These are phyloP conservation scores for Scheffersomyces lignicola DNA, from an alignment of 1,139 yeast genomes.

Conservation along the genomic window DNA sequence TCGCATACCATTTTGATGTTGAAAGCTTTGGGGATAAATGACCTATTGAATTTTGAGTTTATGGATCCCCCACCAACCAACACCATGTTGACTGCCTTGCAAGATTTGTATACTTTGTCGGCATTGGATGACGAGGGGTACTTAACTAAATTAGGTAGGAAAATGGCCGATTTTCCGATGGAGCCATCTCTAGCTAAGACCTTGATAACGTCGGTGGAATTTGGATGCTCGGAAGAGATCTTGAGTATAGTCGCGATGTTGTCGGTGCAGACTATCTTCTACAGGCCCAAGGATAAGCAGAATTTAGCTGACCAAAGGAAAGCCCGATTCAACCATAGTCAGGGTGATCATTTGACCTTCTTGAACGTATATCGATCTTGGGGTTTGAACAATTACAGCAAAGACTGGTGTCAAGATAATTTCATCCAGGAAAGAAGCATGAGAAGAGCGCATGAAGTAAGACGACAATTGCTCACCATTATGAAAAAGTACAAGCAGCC, in stretches of 20 bases:
- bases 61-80: conserved; percentile 92
- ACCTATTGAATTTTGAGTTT: conserved; percentile 76
- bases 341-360: conserved; percentile 86
- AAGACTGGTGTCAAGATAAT: conserved; percentile 79
- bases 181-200: conserved; percentile 90
- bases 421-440: conserved; percentile 80
- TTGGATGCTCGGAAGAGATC: conserved; percentile 79
- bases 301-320: conserved; percentile 73
- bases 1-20: conserved; percentile 84
- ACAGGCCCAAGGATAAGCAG: conserved; percentile 79
- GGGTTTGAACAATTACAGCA: conserved; percentile 61
- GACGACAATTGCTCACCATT: conserved; percentile 65
- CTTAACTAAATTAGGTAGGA: conserved; percentile 71
- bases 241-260: conserved; percentile 88
- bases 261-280: conserved; percentile 81
- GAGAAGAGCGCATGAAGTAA: conserved; percentile 75
- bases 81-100: conserved; percentile 75
- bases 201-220: conserved; percentile 69
- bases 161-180: conserved; percentile 94
- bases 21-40: conserved; percentile 93
- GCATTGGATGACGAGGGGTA: conserved; percentile 82
- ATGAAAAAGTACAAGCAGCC: conserved; percentile 56
- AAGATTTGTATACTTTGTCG: conserved; percentile 76
- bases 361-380: conserved; percentile 81
- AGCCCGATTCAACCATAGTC: conserved; percentile 70